Evolutionary conservation across 2,329 filamentous ascomycete genomes (phyloP), one percentile per base, ranked within the genome.

Genomic region (Penicillium italicum): DNA sequence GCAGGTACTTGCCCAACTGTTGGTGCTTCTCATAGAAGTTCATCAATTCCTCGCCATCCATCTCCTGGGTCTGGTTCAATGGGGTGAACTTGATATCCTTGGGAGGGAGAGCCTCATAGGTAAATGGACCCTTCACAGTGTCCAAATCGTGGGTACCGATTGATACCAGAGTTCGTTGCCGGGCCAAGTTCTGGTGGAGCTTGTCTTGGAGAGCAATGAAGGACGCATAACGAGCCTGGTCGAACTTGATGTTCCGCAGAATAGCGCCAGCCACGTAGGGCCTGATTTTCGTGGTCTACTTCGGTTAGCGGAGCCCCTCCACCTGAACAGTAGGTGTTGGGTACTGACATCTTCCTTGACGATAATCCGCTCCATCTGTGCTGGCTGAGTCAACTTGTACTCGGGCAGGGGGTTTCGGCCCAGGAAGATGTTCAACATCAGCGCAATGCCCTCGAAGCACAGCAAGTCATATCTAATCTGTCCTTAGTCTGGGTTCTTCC

Each of bases 131-230:
- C 75, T 96, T 80, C 66, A 99, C 80, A 18, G 90, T 97, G 72
- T 97, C 92, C 61, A 97, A 80, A 72, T 99, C 93, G 75, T 99
- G 94, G 4, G 94, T 99, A 66, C 94, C 94, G 70, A 99, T 97
- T 22, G 93, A 89, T n/a, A 97, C 93, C 44, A 99, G 79, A 0
- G 93, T 97, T 67, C 94, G 82, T 75, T 97, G 90, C 59, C 94
- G 86, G 46, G 94, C 95, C 63, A 99, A 80, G 72, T 99, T 99
- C 73, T 93, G 89, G 79, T 99, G 94, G 45, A 99, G 84, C 80
- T 99, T 99, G 78, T 99, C 95, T 79, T 99, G 94, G 45, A 99
- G 83, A 54, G 88, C 85, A 72, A 99, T 99, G 88, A 99, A 99
- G 69, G 91, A 97, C 66, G 96, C 90, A 75, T 99, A 99, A 63